Evolutionary conservation across 805 yeast species (phyloP).

Genomic region (Lachancea meyersii): DNA sequence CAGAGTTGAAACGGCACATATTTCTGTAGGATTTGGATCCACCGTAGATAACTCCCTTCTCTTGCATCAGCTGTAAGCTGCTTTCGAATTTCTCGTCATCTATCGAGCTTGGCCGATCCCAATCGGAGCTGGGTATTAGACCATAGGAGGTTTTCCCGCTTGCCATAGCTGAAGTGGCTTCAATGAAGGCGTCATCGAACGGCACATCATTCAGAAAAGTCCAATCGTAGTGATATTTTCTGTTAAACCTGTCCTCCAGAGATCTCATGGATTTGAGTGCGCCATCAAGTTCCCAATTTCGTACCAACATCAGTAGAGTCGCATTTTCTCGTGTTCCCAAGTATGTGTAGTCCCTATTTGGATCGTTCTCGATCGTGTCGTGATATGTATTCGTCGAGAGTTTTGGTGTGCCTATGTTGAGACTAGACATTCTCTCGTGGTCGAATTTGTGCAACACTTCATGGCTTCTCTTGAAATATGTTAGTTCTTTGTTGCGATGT

Average conservation of each 20-base stretch:
- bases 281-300: conserved; percentile 72
- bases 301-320: conserved; percentile 76
- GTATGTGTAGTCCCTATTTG: background rate
- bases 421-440: conserved; percentile 8
- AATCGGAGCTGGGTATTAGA: conserved; percentile 56
- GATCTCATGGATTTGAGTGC: conserved; percentile 73
- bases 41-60: conserved; percentile 55
- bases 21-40: conserved; percentile 67
- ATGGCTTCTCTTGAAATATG: conserved; percentile 13
- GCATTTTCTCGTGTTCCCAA: conserved; percentile 48
- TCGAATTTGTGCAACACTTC: conserved; percentile 17
- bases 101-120: conserved; percentile 73
- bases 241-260: conserved; percentile 68
- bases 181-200: conserved; percentile 56
- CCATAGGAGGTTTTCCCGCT: conserved; percentile 63
- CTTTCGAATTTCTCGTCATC: conserved; percentile 50
- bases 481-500: background rate
- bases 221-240: conserved; percentile 65
- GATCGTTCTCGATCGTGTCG: conserved; percentile 11
- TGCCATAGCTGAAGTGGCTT: conserved; percentile 54
- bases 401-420: conserved; percentile 14
- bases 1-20: conserved; percentile 94
- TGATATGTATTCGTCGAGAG: conserved; percentile 27
- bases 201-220: conserved; percentile 71
- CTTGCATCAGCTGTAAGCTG: conserved; percentile 39